Percentiles rank a stretch among this genome's conserved stretches.
Evolutionary conservation across 306 rosid species (phyloP).

Genomic region (Fagus sylvatica): DNA sequence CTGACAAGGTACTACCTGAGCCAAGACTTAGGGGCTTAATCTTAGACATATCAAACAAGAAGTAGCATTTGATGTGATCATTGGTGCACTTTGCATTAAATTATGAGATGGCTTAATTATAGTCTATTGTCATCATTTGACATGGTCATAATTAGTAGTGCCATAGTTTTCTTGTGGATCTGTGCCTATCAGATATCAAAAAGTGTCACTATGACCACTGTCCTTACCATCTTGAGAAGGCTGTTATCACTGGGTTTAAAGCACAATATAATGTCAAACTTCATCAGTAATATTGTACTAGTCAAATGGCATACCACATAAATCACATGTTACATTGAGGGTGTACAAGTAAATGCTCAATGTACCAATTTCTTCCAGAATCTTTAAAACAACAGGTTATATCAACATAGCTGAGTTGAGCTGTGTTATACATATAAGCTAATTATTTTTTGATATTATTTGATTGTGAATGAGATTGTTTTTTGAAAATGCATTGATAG

Average conservation of each 20-base stretch:
- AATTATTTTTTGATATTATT: not conserved
- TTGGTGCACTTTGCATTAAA: not conserved
- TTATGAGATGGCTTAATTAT: not conserved
- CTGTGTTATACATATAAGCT: too few relatives aligned
- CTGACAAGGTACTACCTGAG: not conserved
- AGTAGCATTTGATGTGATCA: not conserved
- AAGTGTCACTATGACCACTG: not conserved
- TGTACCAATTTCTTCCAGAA: not conserved
- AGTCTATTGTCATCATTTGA: not conserved
- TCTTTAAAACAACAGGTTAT: not conserved
- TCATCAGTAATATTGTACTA: too few relatives aligned
- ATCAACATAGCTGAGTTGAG: too few relatives aligned
- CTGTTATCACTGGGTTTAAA: not conserved
- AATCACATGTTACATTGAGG: not conserved
- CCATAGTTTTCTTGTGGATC: not conserved
- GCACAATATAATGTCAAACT: not conserved
- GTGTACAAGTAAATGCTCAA: not conserved
- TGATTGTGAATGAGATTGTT: slow-evolving; percentile 9
- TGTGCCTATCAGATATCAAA: not conserved
- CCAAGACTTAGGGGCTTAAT: not conserved
- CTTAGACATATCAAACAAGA: too few relatives aligned
- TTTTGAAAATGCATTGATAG: slow-evolving; percentile 19
- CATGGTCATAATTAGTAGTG: not conserved
- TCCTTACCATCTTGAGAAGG: not conserved
- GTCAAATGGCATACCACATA: not conserved